These are phyloP conservation scores for Rutstroemia sp. DNA, from an alignment of 2,329 filamentous ascomycete genomes.

Conservation along the genomic window DNA sequence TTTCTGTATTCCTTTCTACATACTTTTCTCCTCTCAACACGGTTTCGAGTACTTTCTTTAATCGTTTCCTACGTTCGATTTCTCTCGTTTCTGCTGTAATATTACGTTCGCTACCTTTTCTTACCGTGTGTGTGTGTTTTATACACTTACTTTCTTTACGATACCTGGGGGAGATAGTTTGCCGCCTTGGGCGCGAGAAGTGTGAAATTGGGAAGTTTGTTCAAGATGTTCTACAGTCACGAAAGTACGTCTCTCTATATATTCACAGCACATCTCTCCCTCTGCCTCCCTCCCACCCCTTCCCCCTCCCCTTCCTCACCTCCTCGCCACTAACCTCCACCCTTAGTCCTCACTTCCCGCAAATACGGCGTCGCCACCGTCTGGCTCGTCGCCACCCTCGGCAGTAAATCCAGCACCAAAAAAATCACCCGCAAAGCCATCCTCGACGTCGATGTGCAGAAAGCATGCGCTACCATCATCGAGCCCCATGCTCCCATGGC, in stretches of 20 bases:
- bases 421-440: conserved; percentile 82
- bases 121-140: too few relatives aligned
- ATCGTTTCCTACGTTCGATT: too few relatives aligned
- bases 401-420: conserved; percentile 60
- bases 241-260: conserved; percentile 57
- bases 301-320: not conserved
- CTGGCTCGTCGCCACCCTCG: conserved; percentile 89
- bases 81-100: too few relatives aligned
- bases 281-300: not conserved
- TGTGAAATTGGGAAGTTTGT: too few relatives aligned
- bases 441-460: conserved; percentile 76
- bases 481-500: conserved; percentile 82
- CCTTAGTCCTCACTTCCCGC: conserved; percentile 66
- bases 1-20: too few relatives aligned
- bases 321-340: not conserved
- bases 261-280: not conserved
- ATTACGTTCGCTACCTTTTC: too few relatives aligned
- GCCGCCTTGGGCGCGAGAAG: too few relatives aligned
- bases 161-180: too few relatives aligned
- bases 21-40: too few relatives aligned
- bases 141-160: too few relatives aligned
- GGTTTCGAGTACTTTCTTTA: too few relatives aligned
- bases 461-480: conserved; percentile 83
- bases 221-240: conserved; percentile 85
- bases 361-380: conserved; percentile 92